Base-by-base conservation (phyloP, 2,329 filamentous ascomycete species). In the Gnomoniopsis sp. region DNA sequence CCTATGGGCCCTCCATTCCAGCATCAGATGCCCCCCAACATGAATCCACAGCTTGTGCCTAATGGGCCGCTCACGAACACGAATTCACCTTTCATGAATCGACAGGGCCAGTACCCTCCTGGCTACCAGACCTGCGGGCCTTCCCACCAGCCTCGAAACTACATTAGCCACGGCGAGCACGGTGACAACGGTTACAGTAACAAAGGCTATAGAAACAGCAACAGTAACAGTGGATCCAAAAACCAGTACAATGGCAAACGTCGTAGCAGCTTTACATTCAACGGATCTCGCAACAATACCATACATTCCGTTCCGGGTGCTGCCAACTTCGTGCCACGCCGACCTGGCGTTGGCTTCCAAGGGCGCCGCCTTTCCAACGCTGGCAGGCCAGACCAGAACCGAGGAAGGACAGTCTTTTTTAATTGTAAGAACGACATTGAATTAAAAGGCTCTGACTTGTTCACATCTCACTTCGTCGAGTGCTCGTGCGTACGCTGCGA, bases 51-150 rank as follows among this genome's bases (percentile, higher is more conserved):
- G 17, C 55, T 47, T 12, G n/a, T 23, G 11, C 48, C 55, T 21
- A 41, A 49, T 10, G 55, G 47, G 19, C 26, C 48, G 12, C 49
- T 34, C 14, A 44, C 38, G 52, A 33, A 33, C 21, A 14, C 19
- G 33, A 41, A 55, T 3, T 33, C 34, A 46, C 55, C 46, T 15
- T 36, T 49, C 30, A 49, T 41, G 43, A 51, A 12, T 34, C 55
- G 49, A 15, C 51, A 49, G 49, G 33, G 41, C 23, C 51, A 23
- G 11, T 22, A 34, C 14, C 6, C 36, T 46, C 55, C 55, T 14
- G 17, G 51, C 43, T 61, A 58, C 19, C 59, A 55, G 17, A 21
- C 52, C 8, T 58, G 58, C n/a, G 59, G 55, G 2, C 55, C 58
- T 26, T 43, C 49, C 14, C 41, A 34, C 11, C 55, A 55, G 3